A percentile compares a stretch with the other conserved stretches of the same genome.
Conservation (phyloP, 2,329 filamentous ascomycete genomes). For the Phialophora verrucosa region DNA sequence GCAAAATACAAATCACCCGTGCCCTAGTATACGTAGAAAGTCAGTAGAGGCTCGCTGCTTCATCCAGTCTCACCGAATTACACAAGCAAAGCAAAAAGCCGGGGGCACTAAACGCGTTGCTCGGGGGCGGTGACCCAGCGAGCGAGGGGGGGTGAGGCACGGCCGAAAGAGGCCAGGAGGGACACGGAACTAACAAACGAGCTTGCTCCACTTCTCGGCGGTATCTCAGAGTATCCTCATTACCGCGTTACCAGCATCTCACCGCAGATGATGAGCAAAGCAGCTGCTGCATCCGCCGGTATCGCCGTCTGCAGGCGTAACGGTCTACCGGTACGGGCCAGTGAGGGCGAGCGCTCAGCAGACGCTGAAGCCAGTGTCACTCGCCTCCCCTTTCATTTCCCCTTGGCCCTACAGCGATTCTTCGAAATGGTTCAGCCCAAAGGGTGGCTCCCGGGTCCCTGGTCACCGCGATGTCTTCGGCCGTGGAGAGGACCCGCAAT, state of each 20-base stretch:
- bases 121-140: slow-evolving; percentile 12
- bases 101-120: slow-evolving; percentile 1
- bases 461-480: slow-evolving; percentile 4
- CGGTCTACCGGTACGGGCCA: slow-evolving; percentile 20
- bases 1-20: neutral
- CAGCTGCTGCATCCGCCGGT: slow-evolving; percentile 17
- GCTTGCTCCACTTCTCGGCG: slow-evolving; percentile 7
- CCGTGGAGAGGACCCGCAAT: slow-evolving; percentile 11
- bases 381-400: slow-evolving; percentile 13
- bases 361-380: neutral
- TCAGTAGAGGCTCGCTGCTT: slow-evolving; percentile 1
- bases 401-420: slow-evolving; percentile 8
- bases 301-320: slow-evolving; percentile 33
- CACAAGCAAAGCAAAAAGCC: neutral
- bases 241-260: slow-evolving; percentile 21
- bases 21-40: neutral
- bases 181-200: slow-evolving; percentile 18
- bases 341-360: neutral
- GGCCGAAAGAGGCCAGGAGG: neutral
- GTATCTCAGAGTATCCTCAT: neutral
- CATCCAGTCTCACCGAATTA: neutral
- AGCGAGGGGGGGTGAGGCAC: neutral
- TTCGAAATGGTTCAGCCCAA: neutral
- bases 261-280: slow-evolving; percentile 26
- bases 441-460: slow-evolving; percentile 15